Conservation (phyloP, 2,329 filamentous ascomycete species). For the Exophiala mesophila region DNA sequence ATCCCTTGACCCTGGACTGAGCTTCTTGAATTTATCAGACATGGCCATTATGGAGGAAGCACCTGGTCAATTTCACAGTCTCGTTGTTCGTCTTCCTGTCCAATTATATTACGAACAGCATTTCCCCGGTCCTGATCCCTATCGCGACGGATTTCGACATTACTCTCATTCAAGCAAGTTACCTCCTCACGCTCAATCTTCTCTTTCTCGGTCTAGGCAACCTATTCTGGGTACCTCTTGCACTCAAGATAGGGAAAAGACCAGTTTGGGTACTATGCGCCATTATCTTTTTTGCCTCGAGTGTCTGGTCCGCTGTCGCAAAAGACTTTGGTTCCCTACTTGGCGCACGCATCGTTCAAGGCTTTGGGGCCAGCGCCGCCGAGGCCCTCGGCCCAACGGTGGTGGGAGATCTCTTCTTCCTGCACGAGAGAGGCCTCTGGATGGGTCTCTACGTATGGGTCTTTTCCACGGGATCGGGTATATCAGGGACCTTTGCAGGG, state of each 20-base stretch:
- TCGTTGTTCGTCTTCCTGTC: conserved; percentile 16
- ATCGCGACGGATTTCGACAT: conserved; percentile 8
- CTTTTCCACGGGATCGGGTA: too few species aligned
- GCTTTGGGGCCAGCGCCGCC: conserved; percentile 37
- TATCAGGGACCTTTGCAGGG: conserved; percentile 7
- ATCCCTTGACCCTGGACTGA: not conserved
- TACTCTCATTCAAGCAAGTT: conserved; percentile 1
- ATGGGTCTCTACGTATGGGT: too few species aligned
- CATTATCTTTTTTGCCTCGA: conserved; percentile 48
- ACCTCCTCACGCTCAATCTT: conserved; percentile 44
- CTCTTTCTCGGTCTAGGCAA: conserved; percentile 55
- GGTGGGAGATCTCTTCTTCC: conserved; percentile 38
- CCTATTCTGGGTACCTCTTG: conserved; percentile 55
- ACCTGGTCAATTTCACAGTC: not conserved
- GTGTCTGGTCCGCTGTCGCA: conserved; percentile 55
- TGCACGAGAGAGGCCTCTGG: conserved; percentile 31
- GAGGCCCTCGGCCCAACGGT: conserved; percentile 38
- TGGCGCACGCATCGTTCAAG: conserved; percentile 39
- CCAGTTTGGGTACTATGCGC: conserved; percentile 50
- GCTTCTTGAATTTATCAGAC: conserved; percentile 1
- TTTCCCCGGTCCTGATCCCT: conserved; percentile 8
- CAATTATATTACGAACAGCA: conserved; percentile 7
- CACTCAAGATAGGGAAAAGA: conserved; percentile 50
- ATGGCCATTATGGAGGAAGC: conserved; percentile 10
- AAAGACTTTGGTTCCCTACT: conserved; percentile 37